Percentiles rank a stretch among this genome's conserved stretches.
phyloP scores from a whole-genome alignment of 805 yeast genomes.

The Ogataea sp. region DNA sequence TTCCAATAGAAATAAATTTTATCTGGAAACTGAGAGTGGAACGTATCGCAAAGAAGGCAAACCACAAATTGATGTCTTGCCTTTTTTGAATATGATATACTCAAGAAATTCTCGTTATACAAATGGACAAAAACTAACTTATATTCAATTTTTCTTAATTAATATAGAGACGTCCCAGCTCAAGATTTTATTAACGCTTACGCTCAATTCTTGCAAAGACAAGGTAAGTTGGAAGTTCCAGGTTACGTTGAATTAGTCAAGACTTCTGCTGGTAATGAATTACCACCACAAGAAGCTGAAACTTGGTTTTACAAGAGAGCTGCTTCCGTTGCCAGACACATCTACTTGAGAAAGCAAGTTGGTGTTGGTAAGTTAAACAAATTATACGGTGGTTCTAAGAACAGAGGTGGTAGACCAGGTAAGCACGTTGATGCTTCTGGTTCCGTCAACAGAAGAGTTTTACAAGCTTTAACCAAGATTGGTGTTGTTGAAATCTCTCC shows the following conservation, averaged over 20 bases:
- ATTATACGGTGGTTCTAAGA: conserved; percentile 97
- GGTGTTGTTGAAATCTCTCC: conserved; percentile 95
- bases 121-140: too few species aligned
- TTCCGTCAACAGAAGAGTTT: conserved; percentile 96
- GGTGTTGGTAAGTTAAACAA: conserved; percentile 99
- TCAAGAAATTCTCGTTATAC: too few species aligned
- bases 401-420: conserved; percentile 99
- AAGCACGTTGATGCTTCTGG: conserved; percentile 99
- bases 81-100: too few species aligned
- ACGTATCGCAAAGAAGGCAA: too few species aligned
- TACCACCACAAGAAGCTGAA: conserved; percentile 99
- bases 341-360: conserved; percentile 98
- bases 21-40: too few species aligned
- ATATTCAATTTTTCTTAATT: conserved; percentile 13
- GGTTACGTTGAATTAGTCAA: conserved; percentile 99
- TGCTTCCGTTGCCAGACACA: conserved; percentile 99
- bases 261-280: conserved; percentile 98
- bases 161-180: conserved; percentile 98
- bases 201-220: conserved; percentile 99
- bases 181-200: conserved; percentile 99
- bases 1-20: too few species aligned
- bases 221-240: conserved; percentile 99
- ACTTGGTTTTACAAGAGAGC: conserved; percentile 99
- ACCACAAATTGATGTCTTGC: too few species aligned
- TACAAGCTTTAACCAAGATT: conserved; percentile 96